phyloP scores from a whole-genome alignment of 768 basidiomycete genomes.

The Chiua virens region DNA sequence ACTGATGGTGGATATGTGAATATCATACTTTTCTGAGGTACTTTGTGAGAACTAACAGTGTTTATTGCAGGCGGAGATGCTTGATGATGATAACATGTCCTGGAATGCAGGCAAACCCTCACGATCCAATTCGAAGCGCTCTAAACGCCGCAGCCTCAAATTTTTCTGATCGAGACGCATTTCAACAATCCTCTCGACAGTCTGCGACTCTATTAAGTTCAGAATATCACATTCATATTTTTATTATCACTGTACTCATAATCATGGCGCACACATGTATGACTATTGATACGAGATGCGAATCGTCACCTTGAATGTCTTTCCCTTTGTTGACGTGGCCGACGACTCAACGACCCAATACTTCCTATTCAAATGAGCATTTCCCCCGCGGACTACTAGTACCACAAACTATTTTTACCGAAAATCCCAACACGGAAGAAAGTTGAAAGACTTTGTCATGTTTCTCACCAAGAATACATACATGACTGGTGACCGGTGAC shows the following conservation, averaged over 20 bases:
- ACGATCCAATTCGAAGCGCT: background rate
- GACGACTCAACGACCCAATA: background rate
- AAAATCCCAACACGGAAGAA: background rate
- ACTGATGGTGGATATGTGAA: constrained; percentile 18
- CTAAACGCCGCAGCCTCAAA: constrained; percentile 4
- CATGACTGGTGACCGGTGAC: too few species aligned
- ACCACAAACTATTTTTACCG: constrained; percentile 9
- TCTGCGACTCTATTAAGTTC: background rate
- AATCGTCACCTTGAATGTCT: background rate
- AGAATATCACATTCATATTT: background rate
- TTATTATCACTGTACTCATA: constrained; percentile 4
- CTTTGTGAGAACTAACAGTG: background rate
- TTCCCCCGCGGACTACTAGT: background rate
- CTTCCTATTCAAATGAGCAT: too few species aligned
- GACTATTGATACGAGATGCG: constrained; percentile 2
- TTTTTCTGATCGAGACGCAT: constrained; percentile 9
- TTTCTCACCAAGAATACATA: too few species aligned
- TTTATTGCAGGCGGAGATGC: constrained; percentile 24
- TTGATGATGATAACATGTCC: constrained; percentile 31
- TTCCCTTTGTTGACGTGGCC: background rate
- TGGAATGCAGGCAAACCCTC: constrained; percentile 15
- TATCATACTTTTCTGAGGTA: background rate
- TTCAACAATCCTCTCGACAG: background rate
- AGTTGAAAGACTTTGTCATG: too few species aligned
- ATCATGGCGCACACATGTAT: constrained; percentile 9